Evolutionary conservation across 495 filamentous ascomycete species (phyloP).

Genomic region (Amorphotheca resinae): DNA sequence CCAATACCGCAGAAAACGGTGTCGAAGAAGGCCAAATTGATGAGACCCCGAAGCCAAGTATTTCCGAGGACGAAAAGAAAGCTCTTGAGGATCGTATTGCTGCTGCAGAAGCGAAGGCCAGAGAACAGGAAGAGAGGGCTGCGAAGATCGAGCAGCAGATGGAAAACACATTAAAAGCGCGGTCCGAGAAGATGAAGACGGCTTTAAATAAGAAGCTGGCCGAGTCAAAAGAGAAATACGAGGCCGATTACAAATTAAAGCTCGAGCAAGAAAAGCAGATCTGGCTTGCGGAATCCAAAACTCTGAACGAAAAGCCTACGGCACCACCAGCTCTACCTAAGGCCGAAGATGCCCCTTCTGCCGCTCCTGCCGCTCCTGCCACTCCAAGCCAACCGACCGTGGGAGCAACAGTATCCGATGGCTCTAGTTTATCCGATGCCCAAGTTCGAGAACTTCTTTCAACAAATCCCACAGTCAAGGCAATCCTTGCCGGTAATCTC

Average conservation of each 20-base stretch:
- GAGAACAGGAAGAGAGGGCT: constrained; percentile 42
- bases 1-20: constrained; percentile 25
- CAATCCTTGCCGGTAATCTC: constrained; percentile 57
- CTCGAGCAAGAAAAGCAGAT: constrained; percentile 52
- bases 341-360: constrained; percentile 1
- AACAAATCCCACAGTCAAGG: constrained; percentile 50
- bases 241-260: constrained; percentile 48
- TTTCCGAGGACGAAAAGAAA: constrained; percentile 40
- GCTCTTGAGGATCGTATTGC: constrained; percentile 36
- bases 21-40: constrained; percentile 21
- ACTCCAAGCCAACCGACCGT: constrained; percentile 21
- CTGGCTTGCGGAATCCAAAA: constrained; percentile 31
- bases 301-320: not conserved
- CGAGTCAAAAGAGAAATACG: constrained; percentile 40
- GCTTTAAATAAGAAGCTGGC: constrained; percentile 55
- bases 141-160: constrained; percentile 42
- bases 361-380: constrained; percentile 13
- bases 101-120: constrained; percentile 23
- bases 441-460: constrained; percentile 53
- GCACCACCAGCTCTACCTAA: constrained; percentile 1
- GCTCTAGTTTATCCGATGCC: constrained; percentile 29
- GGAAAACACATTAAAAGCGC: constrained; percentile 44
- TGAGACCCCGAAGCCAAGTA: constrained; percentile 14
- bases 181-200: constrained; percentile 62
- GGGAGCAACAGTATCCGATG: constrained; percentile 24